phyloP scores from a whole-genome alignment of 768 basidiomycete species.

The Suillus weaverae region DNA sequence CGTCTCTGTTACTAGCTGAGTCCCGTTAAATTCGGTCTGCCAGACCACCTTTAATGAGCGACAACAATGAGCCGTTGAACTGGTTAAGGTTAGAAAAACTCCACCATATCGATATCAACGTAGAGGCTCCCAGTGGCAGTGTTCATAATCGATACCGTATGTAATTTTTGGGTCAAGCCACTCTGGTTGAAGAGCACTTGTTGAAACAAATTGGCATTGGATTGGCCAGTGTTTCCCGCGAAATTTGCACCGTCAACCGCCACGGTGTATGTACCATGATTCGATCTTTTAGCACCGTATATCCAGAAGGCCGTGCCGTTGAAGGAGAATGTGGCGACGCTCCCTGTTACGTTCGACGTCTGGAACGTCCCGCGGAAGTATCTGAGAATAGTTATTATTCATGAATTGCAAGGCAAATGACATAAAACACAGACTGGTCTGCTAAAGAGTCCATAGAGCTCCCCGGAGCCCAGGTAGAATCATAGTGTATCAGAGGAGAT shows the following conservation, averaged over 20 bases:
- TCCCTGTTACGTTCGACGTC: conserved; percentile 34
- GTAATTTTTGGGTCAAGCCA: conserved; percentile 34
- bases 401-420: not conserved
- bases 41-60: conserved; percentile 22
- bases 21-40: conserved; percentile 25
- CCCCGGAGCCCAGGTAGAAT: conserved; percentile 24
- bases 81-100: not conserved
- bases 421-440: conserved; percentile 14
- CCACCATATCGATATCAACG: conserved; percentile 52
- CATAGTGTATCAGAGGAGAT: conserved; percentile 32
- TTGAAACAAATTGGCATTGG: conserved; percentile 36
- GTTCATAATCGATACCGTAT: conserved; percentile 35
- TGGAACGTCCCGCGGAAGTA: conserved; percentile 43
- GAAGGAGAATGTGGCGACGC: conserved; percentile 42
- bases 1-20: conserved; percentile 19
- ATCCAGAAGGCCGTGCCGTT: conserved; percentile 50
- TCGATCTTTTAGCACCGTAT: conserved; percentile 49
- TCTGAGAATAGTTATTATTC: conserved; percentile 19
- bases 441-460: conserved; percentile 13
- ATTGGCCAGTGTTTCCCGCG: conserved; percentile 29
- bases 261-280: conserved; percentile 48
- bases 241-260: conserved; percentile 38
- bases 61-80: not conserved
- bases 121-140: conserved; percentile 21
- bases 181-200: conserved; percentile 39